Percentiles rank a stretch among this genome's conserved stretches.
phyloP scores from a whole-genome alignment of 768 basidiomycete species.

The Suillus plorans region DNA sequence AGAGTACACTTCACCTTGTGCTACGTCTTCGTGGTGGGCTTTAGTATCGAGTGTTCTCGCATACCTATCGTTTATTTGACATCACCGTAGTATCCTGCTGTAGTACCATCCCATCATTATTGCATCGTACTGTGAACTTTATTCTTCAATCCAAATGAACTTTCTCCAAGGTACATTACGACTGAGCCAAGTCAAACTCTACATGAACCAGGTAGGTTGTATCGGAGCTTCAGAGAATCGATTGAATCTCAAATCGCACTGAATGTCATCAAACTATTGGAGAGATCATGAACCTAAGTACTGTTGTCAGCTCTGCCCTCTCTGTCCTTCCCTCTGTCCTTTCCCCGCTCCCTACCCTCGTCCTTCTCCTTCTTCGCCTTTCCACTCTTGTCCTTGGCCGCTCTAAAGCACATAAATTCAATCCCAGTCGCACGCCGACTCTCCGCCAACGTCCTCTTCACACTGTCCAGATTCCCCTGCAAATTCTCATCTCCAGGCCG shows the following conservation, averaged over 20 bases:
- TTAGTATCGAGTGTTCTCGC: neutral
- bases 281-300: neutral
- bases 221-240: neutral
- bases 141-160: neutral
- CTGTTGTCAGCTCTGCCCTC: conserved; percentile 9
- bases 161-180: too few relatives aligned
- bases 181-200: neutral
- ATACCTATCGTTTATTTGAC: neutral
- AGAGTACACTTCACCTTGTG: conserved; percentile 66
- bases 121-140: neutral
- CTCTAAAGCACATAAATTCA: conserved; percentile 92
- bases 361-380: neutral
- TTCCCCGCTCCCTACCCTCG: conserved; percentile 4
- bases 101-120: neutral
- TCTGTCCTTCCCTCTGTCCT: conserved; percentile 13
- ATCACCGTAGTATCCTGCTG: neutral
- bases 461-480: conserved; percentile 83
- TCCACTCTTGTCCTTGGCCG: conserved; percentile 48
- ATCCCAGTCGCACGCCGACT: conserved; percentile 89
- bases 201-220: neutral
- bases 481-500: conserved; percentile 84
- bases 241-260: too few relatives aligned
- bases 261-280: neutral
- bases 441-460: conserved; percentile 88
- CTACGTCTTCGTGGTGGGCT: conserved; percentile 55